Evolutionary conservation across 116 monocot species (phyloP).

Genomic region (Posidonia oceanica): DNA sequence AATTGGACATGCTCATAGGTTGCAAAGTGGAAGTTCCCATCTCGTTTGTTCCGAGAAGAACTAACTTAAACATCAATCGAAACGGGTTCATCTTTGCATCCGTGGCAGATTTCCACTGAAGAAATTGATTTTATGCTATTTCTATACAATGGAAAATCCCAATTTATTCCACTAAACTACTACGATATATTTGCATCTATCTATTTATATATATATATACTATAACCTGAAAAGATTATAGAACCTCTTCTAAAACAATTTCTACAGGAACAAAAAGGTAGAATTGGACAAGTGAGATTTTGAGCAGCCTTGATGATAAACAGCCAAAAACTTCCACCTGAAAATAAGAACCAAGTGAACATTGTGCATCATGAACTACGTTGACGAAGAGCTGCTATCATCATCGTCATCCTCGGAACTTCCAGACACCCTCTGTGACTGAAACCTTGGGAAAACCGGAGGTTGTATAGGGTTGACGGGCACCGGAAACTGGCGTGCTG

Average conservation of each 20-base stretch:
- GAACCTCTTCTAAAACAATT: conserved; percentile 4
- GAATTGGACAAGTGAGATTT: neutral
- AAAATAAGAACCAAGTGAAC: neutral
- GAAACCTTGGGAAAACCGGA: conserved; percentile 27
- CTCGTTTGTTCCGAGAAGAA: too few species aligned
- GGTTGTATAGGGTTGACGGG: conserved; percentile 39
- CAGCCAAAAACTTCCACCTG: neutral
- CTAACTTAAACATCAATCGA: too few species aligned
- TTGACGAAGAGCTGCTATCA: conserved; percentile 45
- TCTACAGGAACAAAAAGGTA: conserved; percentile 3
- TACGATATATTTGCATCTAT: neutral
- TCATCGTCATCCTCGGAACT: conserved; percentile 44
- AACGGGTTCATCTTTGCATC: too few species aligned
- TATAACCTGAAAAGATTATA: conserved; percentile 1
- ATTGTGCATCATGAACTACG: neutral
- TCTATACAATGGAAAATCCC: conserved; percentile 1
- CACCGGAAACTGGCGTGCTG: conserved; percentile 24
- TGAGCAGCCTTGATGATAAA: neutral
- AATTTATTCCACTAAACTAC: conserved; percentile 3
- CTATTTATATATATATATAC: conserved; percentile 1
- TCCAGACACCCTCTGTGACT: conserved; percentile 20
- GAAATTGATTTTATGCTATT: conserved; percentile 18
- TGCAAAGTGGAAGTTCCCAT: too few species aligned
- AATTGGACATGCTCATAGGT: too few species aligned
- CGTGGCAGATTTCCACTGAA: too few species aligned